Evolutionary conservation across 1,284 basidiomycete genomes (phyloP).

Genomic region (Bjerkandera adusta): DNA sequence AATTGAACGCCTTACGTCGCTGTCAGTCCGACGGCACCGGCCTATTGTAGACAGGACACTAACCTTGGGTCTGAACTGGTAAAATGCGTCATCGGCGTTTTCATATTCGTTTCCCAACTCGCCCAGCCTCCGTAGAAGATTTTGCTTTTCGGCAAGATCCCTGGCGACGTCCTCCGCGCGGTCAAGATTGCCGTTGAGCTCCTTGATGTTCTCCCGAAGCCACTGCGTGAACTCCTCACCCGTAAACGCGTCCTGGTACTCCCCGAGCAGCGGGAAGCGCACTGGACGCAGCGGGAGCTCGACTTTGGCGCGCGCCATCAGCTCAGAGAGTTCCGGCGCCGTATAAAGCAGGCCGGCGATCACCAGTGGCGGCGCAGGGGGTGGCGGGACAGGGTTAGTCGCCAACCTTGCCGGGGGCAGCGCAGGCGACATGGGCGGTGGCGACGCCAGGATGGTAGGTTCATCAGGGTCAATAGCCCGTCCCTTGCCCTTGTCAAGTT

Average conservation of each 20-base stretch:
- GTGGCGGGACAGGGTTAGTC: constrained; percentile 37
- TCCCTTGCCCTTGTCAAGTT: constrained; percentile 78
- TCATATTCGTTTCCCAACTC: constrained; percentile 81
- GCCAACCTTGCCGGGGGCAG: constrained; percentile 44
- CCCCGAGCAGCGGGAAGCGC: constrained; percentile 81
- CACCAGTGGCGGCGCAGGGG: constrained; percentile 53
- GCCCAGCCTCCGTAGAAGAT: constrained; percentile 73
- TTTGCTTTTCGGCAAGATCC: constrained; percentile 74
- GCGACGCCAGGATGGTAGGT: constrained; percentile 48
- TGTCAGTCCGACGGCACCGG: not conserved
- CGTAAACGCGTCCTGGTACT: constrained; percentile 83
- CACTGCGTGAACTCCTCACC: constrained; percentile 80
- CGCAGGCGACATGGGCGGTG: constrained; percentile 60
- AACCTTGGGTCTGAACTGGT: constrained; percentile 78
- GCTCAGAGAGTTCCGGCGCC: constrained; percentile 59
- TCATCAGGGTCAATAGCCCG: constrained; percentile 49
- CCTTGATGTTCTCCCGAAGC: constrained; percentile 68
- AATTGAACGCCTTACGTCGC: constrained; percentile 59
- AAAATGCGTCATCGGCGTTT: constrained; percentile 70
- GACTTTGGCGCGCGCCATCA: constrained; percentile 63
- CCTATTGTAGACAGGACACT: constrained; percentile 15
- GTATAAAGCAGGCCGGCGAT: constrained; percentile 73
- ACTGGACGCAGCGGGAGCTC: constrained; percentile 64
- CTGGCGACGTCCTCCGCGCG: constrained; percentile 77
- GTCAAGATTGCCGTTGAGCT: constrained; percentile 70